These are phyloP conservation scores for Scenedesmus sp. DNA, from an alignment of 163 green algal genomes.

Conservation along the genomic window DNA sequence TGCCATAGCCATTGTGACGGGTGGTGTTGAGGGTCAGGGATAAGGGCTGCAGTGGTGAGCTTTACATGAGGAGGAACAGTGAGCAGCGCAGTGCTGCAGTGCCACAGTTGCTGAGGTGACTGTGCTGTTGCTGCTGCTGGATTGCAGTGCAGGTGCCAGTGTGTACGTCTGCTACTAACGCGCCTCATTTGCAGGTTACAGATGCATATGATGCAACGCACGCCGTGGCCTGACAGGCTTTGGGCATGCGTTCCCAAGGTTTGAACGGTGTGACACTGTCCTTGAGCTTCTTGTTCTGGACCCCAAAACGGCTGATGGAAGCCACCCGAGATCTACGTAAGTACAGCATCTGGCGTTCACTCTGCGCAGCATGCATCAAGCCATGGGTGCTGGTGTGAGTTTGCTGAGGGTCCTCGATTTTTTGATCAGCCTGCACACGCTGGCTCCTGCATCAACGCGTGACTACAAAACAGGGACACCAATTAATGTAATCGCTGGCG, in stretches of 20 bases:
- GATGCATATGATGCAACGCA: neutral
- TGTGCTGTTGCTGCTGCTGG: neutral
- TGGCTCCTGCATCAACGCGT: too few relatives aligned
- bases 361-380: too few relatives aligned
- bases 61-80: neutral
- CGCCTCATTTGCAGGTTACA: neutral
- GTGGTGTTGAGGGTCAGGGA: neutral
- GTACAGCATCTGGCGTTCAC: too few relatives aligned
- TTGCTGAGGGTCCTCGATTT: too few relatives aligned
- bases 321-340: too few relatives aligned
- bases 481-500: too few relatives aligned
- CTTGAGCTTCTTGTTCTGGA: too few relatives aligned
- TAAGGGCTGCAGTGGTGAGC: neutral
- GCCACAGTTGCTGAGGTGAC: neutral
- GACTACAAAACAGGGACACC: too few relatives aligned
- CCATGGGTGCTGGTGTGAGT: too few relatives aligned
- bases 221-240: neutral
- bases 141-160: neutral
- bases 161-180: neutral
- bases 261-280: neutral
- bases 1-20: neutral
- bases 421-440: too few relatives aligned
- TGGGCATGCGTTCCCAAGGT: neutral
- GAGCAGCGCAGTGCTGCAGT: neutral
- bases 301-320: too few relatives aligned